Percentiles rank a stretch among this genome's conserved stretches.
Conservation (phyloP, 257 asterid genomes). For the Ilex asprella region DNA sequence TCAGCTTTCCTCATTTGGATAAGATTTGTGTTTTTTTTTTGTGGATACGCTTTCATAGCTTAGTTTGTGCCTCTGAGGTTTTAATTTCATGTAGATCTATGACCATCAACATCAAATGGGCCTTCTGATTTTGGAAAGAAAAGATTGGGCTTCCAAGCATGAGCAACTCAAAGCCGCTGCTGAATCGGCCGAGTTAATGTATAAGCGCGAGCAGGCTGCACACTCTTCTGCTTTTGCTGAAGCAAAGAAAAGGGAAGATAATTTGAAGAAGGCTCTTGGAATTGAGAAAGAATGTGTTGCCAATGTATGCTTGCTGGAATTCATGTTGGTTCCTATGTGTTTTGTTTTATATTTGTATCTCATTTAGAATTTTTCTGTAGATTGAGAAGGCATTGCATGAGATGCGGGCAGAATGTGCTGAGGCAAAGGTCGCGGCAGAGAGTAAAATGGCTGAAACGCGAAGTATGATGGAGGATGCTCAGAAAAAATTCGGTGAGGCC, state of each 20-base stretch:
- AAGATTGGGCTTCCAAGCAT: constrained; percentile 69
- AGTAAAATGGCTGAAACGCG: constrained; percentile 65
- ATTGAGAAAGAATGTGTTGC: constrained; percentile 92
- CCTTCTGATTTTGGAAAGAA: constrained; percentile 75
- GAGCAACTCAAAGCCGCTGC: constrained; percentile 60
- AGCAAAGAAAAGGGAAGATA: constrained; percentile 71
- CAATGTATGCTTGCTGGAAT: constrained; percentile 38
- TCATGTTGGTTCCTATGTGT: constrained; percentile 3
- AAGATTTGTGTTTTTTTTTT: constrained; percentile 9
- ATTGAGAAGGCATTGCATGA: constrained; percentile 94
- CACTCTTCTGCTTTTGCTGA: constrained; percentile 52
- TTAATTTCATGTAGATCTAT: constrained; percentile 40
- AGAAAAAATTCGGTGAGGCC: constrained; percentile 55
- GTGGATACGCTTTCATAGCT: neutral
- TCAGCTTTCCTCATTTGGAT: neutral
- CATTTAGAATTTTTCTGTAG: constrained; percentile 30
- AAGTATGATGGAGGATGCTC: constrained; percentile 63
- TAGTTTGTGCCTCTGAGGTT: constrained; percentile 6
- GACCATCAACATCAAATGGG: constrained; percentile 98
- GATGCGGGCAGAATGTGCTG: constrained; percentile 93
- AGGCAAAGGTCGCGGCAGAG: constrained; percentile 72
- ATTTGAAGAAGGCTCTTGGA: constrained; percentile 79
- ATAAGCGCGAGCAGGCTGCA: constrained; percentile 58
- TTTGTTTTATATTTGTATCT: constrained; percentile 9
- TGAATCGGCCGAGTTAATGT: constrained; percentile 59